These are phyloP conservation scores for Alnus glutinosa DNA, from an alignment of 306 rosid species.

Conservation along the genomic window DNA sequence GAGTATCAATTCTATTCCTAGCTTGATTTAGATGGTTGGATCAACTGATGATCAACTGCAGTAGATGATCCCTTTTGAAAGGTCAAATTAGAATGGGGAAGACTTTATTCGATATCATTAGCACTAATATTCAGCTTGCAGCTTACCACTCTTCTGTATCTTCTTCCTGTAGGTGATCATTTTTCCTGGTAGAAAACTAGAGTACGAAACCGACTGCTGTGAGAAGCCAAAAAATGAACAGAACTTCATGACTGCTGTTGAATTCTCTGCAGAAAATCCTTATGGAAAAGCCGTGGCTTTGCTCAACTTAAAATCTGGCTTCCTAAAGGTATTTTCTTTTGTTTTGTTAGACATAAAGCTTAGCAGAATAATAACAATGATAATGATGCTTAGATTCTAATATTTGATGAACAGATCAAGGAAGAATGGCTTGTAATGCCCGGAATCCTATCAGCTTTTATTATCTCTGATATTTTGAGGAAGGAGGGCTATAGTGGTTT, in stretches of 20 bases:
- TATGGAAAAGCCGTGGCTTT: slow-evolving; percentile 45
- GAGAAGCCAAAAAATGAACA: slow-evolving; percentile 18
- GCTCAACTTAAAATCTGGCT: slow-evolving; percentile 32
- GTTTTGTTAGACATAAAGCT: not conserved
- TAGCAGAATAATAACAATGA: not conserved
- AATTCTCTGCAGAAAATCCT: slow-evolving; percentile 37
- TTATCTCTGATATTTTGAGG: slow-evolving; percentile 26
- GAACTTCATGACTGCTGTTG: slow-evolving; percentile 36
- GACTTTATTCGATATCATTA: not conserved
- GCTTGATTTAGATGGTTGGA: slow-evolving; percentile 9
- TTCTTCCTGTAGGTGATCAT: slow-evolving; percentile 33
- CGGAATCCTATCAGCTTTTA: slow-evolving; percentile 35
- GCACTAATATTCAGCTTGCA: not conserved
- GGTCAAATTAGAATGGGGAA: not conserved
- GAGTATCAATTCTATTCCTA: not conserved
- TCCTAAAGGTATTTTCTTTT: slow-evolving; percentile 30
- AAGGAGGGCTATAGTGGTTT: slow-evolving; percentile 5
- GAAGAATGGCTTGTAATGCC: slow-evolving; percentile 50
- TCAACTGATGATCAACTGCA: not conserved
- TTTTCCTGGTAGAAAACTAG: slow-evolving; percentile 37
- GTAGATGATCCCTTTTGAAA: not conserved
- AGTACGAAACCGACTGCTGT: slow-evolving; percentile 26
- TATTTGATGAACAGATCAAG: slow-evolving; percentile 37
- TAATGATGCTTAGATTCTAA: not conserved
- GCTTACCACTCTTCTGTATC: not conserved